Evolutionary conservation across 768 basidiomycete genomes (phyloP).

Genomic region (Obba rivulosa): DNA sequence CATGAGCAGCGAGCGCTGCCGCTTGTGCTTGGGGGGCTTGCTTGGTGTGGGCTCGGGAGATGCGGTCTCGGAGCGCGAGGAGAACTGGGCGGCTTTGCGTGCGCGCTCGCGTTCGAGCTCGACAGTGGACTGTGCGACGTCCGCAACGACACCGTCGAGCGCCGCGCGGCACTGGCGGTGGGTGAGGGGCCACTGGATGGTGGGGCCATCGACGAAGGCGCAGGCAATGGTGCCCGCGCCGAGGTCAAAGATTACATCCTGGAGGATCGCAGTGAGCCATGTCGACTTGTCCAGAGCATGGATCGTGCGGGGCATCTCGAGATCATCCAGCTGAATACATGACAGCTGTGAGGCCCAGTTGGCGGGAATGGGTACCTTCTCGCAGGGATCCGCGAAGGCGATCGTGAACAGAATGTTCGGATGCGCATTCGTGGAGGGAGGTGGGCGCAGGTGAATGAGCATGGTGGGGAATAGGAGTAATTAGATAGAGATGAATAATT

Average conservation of each 20-base stretch:
- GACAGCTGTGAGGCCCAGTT: constrained; percentile 54
- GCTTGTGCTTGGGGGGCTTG: constrained; percentile 52
- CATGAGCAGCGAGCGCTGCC: constrained; percentile 66
- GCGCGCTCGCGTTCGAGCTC: constrained; percentile 35
- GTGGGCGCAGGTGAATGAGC: constrained; percentile 50
- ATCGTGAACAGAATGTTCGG: constrained; percentile 58
- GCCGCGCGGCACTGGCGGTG: constrained; percentile 34
- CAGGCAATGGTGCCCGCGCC: constrained; percentile 40
- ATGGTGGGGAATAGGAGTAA: constrained; percentile 28
- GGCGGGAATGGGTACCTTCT: constrained; percentile 38
- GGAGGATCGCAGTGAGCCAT: constrained; percentile 48
- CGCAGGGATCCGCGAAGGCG: constrained; percentile 39
- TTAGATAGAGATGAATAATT: constrained; percentile 7
- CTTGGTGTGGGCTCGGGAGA: constrained; percentile 11
- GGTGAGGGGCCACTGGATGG: constrained; percentile 43
- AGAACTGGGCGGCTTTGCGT: constrained; percentile 8
- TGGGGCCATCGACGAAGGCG: constrained; percentile 51
- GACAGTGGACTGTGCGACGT: constrained; percentile 44
- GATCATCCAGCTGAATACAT: constrained; percentile 43
- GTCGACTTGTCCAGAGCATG: constrained; percentile 60
- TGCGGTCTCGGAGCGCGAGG: neutral
- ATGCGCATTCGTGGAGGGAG: constrained; percentile 26
- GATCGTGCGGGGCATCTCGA: constrained; percentile 45
- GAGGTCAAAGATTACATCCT: constrained; percentile 62
- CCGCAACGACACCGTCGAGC: constrained; percentile 45